These are phyloP conservation scores for Fusarium gaditjirri DNA, from an alignment of 2,329 filamentous ascomycete genomes.

Conservation along the genomic window DNA sequence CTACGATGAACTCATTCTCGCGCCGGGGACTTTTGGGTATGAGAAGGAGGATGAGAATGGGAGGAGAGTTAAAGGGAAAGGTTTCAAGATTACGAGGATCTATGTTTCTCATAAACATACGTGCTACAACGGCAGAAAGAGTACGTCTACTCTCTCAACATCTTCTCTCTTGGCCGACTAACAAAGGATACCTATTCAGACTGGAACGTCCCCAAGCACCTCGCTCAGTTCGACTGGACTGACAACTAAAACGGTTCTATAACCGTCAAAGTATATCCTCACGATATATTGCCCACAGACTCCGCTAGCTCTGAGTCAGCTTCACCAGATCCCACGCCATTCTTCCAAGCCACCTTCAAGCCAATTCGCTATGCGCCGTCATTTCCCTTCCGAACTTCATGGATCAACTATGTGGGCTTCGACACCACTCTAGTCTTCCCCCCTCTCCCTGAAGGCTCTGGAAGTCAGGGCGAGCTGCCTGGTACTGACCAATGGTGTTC, in stretches of 20 bases:
- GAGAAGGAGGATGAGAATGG: constrained; percentile 50
- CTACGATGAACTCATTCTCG: constrained; percentile 63
- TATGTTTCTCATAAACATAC: constrained; percentile 65
- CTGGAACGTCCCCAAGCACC: constrained; percentile 67
- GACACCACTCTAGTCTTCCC: constrained; percentile 59
- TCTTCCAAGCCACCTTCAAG: constrained; percentile 60
- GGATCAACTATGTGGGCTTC: constrained; percentile 55
- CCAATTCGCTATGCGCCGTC: constrained; percentile 54
- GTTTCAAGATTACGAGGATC: constrained; percentile 60
- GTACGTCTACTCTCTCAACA: constrained; percentile 44
- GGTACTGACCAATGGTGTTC: constrained; percentile 60
- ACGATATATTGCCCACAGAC: constrained; percentile 48
- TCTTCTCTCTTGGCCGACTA: not conserved
- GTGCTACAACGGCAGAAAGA: constrained; percentile 63
- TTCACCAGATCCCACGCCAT: constrained; percentile 49
- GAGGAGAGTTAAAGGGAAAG: constrained; percentile 47
- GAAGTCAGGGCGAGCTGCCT: constrained; percentile 54
- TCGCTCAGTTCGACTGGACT: constrained; percentile 62
- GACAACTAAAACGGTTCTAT: constrained; percentile 50
- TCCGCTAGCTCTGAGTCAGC: constrained; percentile 46
- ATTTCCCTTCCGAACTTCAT: constrained; percentile 56
- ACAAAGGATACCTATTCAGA: constrained; percentile 49
- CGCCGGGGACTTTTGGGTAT: constrained; percentile 59
- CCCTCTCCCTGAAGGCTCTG: constrained; percentile 56
- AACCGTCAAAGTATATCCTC: constrained; percentile 57